phyloP scores from a whole-genome alignment of 768 basidiomycete genomes.

The Naganishia vaughanmartiniae region DNA sequence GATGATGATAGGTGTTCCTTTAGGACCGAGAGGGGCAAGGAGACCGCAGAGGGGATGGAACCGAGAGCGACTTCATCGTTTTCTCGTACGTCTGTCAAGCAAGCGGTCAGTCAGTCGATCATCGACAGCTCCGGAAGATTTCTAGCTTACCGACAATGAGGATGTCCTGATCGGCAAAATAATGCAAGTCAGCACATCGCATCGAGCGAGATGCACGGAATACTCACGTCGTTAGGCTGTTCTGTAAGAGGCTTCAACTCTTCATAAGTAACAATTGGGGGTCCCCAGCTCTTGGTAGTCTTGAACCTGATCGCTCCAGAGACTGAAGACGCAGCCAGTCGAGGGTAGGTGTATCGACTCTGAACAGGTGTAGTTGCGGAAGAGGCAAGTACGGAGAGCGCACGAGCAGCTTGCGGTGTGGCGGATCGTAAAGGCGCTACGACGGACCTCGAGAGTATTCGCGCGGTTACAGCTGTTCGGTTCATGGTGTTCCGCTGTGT shows the following conservation, averaged over 20 bases:
- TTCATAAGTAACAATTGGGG: constrained; percentile 70
- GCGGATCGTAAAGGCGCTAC: constrained; percentile 3
- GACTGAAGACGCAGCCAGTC: background rate
- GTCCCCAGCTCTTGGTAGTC: constrained; percentile 60
- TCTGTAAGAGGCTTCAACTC: constrained; percentile 75
- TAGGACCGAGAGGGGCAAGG: constrained; percentile 79
- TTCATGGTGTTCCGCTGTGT: background rate
- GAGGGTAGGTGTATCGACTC: background rate
- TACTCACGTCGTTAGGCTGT: constrained; percentile 63
- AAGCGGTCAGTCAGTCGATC: background rate
- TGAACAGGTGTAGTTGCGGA: background rate
- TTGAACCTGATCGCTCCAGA: constrained; percentile 24
- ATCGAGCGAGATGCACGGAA: background rate
- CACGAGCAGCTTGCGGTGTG: background rate
- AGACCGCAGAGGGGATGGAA: constrained; percentile 86
- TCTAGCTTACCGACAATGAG: constrained; percentile 39
- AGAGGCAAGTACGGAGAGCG: constrained; percentile 6
- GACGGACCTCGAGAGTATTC: background rate
- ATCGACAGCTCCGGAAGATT: background rate
- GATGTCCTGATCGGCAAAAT: constrained; percentile 38
- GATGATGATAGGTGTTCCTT: constrained; percentile 63
- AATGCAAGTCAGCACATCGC: background rate
- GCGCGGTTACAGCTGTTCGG: constrained; percentile 1
- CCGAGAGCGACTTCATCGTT: constrained; percentile 86
- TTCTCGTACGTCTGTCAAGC: constrained; percentile 66